A percentile compares a stretch with the other conserved stretches of the same genome.
phyloP scores from a whole-genome alignment of 345 rosid species.

The Luvunga scandens region DNA sequence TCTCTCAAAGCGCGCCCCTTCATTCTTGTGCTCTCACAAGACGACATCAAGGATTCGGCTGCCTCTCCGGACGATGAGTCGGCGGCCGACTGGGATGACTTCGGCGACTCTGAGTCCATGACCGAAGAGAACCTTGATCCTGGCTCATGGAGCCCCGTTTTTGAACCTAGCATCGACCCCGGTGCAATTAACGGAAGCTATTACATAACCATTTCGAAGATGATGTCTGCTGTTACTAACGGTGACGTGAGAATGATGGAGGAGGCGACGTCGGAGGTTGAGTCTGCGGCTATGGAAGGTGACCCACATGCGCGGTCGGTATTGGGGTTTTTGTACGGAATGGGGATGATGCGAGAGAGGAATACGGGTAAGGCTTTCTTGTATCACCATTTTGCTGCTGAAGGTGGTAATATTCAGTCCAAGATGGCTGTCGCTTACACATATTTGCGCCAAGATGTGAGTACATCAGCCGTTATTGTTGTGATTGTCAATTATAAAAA shows the following conservation, averaged over 20 bases:
- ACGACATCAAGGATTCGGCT: conserved; percentile 73
- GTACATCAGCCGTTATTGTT: conserved; percentile 14
- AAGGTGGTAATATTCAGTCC: conserved; percentile 83
- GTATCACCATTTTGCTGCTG: conserved; percentile 71
- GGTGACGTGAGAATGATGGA: conserved; percentile 66
- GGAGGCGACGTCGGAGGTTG: conserved; percentile 69
- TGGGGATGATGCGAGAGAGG: conserved; percentile 71
- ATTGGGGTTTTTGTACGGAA: conserved; percentile 63
- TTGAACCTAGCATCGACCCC: conserved; percentile 60
- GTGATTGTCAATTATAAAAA: neutral
- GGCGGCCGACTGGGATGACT: conserved; percentile 68
- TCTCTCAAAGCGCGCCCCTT: conserved; percentile 62
- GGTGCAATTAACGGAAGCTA: conserved; percentile 40
- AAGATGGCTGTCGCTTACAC: conserved; percentile 93
- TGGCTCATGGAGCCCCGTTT: conserved; percentile 90
- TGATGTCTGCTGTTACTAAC: conserved; percentile 45
- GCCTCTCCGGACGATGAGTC: conserved; percentile 40
- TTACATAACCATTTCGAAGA: conserved; percentile 52
- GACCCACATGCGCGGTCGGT: conserved; percentile 76
- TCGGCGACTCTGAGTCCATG: conserved; percentile 63
- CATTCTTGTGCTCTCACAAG: conserved; percentile 73
- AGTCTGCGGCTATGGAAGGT: conserved; percentile 53
- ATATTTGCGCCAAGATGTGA: conserved; percentile 84
- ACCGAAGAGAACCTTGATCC: conserved; percentile 83
- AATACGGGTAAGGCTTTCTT: conserved; percentile 70